Base-by-base conservation (phyloP, 805 yeast genomes). In the Kuraishia molischiana region DNA sequence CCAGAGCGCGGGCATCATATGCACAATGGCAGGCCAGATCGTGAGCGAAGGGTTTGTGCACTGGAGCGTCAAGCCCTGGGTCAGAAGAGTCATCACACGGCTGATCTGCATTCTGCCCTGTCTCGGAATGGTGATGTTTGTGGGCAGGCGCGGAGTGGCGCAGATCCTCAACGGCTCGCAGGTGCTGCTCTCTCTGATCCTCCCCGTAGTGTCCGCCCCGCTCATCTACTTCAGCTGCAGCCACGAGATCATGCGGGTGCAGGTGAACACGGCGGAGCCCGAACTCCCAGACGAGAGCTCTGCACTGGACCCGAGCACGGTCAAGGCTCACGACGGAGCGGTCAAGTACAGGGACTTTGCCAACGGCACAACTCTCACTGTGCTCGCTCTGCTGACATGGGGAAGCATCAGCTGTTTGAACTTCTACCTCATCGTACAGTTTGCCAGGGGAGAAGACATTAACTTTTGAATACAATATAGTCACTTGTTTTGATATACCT, bases 11-110 rank as follows among this genome's bases (percentile, higher is more conserved):
- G 95, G 96, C 35, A 77, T 89, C 32, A 89, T 87, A 2, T 87
- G 96, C 55, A 89, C 97, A 0, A 81, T 89, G 62, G 85, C 95
- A 0, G 96, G 96, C 8, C 95, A 89, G 58, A 78, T 89, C 48
- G 95, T 89, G 2, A 74, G 86, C 47, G 97, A 89, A 55, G 97
- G 97, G 1, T 90, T 85, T 51, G 63, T 89, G 29, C 72, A 78
- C 38, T 87, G 96, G 95, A 75, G 72, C 2, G 46, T 85, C 31
- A 69, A 67, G 43, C 96, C 96, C 3, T 80, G 95, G 84, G 50
- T 79, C 36, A 70, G 96, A 53, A 67, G 96, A 45, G 52, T 89
- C 8, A 66, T 78, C 9, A 89, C 96, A 0, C 70, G 97, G 51
- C 59, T 73, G 5, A 79, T 89, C 32, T 77, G 95, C 1, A 80